phyloP scores from a whole-genome alignment of 306 rosid species.

The Canavalia ensiformis region DNA sequence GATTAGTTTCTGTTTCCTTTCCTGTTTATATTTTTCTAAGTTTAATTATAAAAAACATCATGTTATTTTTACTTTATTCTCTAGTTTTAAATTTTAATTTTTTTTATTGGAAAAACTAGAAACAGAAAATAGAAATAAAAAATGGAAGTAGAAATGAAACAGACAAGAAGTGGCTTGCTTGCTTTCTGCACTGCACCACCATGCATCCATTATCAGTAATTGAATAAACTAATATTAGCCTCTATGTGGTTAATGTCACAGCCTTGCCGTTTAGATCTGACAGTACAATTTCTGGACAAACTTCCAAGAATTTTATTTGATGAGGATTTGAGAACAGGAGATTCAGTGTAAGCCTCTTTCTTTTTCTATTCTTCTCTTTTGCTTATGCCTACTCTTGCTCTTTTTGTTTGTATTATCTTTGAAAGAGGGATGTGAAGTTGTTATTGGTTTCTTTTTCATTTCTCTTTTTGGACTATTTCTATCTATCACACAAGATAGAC shows the following conservation, averaged over 20 bases:
- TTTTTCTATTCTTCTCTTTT: not conserved
- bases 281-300: constrained; percentile 65
- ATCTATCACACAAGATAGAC: constrained; percentile 14
- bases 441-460: constrained; percentile 18
- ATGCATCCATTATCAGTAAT: constrained; percentile 12
- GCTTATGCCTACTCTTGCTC: not conserved
- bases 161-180: no score
- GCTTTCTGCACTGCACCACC: not conserved
- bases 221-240: constrained; percentile 22
- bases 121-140: no score
- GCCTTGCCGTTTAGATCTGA: constrained; percentile 71
- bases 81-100: no score
- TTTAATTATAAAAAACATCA: no score
- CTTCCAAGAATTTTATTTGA: constrained; percentile 74
- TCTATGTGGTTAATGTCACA: constrained; percentile 28
- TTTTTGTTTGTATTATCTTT: constrained; percentile 27
- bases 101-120: no score
- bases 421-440: not conserved
- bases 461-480: constrained; percentile 1
- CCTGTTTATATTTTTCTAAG: no score
- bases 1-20: no score
- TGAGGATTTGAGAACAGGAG: constrained; percentile 70
- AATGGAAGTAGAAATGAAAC: no score
- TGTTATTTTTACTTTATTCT: no score
- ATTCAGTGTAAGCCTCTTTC: constrained; percentile 67